These are phyloP conservation scores for Ophiostoma tasmaniense DNA, from an alignment of 2,329 filamentous ascomycete species.

Conservation along the genomic window DNA sequence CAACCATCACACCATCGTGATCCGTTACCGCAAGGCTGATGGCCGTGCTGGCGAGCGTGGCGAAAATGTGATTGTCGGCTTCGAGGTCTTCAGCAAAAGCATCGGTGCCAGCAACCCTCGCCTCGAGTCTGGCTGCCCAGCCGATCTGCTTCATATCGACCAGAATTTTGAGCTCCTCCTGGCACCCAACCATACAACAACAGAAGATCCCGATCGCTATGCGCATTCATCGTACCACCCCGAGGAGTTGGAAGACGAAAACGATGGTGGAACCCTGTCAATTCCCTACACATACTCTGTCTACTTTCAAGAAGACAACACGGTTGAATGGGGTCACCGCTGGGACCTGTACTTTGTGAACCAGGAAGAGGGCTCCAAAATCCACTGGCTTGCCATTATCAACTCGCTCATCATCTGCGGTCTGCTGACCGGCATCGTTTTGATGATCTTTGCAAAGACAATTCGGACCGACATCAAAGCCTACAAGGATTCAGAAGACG, in stretches of 20 bases:
- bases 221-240: slow-evolving; percentile 52
- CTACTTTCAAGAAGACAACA: slow-evolving; percentile 76
- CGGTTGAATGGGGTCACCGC: slow-evolving; percentile 70
- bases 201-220: slow-evolving; percentile 37
- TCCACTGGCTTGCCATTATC: slow-evolving; percentile 82
- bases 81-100: slow-evolving; percentile 85
- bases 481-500: slow-evolving; percentile 63
- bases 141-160: slow-evolving; percentile 53
- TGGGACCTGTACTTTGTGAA: slow-evolving; percentile 90
- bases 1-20: slow-evolving; percentile 80
- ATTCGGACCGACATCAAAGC: slow-evolving; percentile 70
- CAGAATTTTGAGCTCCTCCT: slow-evolving; percentile 62
- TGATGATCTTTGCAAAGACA: slow-evolving; percentile 73
- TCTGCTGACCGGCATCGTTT: slow-evolving; percentile 66
- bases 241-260: slow-evolving; percentile 45
- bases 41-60: slow-evolving; percentile 60
- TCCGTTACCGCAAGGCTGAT: slow-evolving; percentile 66
- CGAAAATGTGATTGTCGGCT: slow-evolving; percentile 75
- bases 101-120: slow-evolving; percentile 54
- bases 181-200: slow-evolving; percentile 50
- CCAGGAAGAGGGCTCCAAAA: slow-evolving; percentile 69
- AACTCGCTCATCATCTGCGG: slow-evolving; percentile 80
- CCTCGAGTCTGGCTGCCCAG: slow-evolving; percentile 57
- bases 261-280: slow-evolving; percentile 57
- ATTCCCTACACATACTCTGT: slow-evolving; percentile 86